Percentiles rank a stretch among this genome's conserved stretches.
These are phyloP conservation scores for Phaseolus lunatus DNA, from an alignment of 306 rosid genomes.

Conservation along the genomic window DNA sequence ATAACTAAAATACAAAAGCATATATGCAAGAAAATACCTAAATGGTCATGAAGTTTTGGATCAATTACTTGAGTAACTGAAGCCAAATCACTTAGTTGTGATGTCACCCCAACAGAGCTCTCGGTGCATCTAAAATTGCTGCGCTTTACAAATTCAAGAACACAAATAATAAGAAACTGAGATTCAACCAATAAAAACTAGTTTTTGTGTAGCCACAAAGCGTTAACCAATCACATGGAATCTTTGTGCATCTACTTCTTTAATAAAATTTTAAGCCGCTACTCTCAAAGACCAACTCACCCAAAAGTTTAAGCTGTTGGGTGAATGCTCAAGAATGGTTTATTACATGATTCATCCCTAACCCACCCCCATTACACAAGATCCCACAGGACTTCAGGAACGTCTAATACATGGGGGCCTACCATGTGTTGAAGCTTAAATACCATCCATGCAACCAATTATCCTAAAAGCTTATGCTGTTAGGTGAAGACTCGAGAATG, in stretches of 20 bases:
- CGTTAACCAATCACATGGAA: constrained; percentile 15
- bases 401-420: background rate
- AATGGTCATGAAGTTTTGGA: constrained; percentile 96
- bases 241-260: constrained; percentile 2
- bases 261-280: constrained; percentile 33
- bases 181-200: constrained; percentile 42
- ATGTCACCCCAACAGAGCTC: constrained; percentile 89
- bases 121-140: constrained; percentile 94
- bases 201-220: background rate
- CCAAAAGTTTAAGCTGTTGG: constrained; percentile 18
- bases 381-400: background rate
- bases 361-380: constrained; percentile 15
- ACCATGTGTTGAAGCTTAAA: background rate
- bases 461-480: constrained; percentile 2
- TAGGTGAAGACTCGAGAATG: background rate
- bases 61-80: constrained; percentile 91
- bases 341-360: constrained; percentile 7
- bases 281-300: constrained; percentile 4
- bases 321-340: constrained; percentile 12
- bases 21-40: constrained; percentile 65
- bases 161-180: constrained; percentile 52
- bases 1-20: constrained; percentile 37
- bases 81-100: constrained; percentile 84
- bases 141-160: constrained; percentile 69
- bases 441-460: constrained; percentile 11